Base-by-base conservation (phyloP, 2,329 filamentous ascomycete species). In the Pseudovirgaria hyperparasitica region DNA sequence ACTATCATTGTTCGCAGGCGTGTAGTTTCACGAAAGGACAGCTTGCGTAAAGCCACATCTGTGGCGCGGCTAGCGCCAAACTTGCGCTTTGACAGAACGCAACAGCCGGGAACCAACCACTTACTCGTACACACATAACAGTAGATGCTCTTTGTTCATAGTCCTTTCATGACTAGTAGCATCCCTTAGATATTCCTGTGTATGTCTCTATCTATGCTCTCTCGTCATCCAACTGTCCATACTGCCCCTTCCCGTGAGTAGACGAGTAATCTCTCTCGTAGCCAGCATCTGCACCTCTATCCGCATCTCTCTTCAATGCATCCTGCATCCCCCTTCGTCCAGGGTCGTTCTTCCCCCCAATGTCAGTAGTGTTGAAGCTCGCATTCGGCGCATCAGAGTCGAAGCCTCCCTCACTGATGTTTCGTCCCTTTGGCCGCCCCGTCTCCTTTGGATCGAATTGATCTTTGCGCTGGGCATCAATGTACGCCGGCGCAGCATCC, bases 321-420 rank as follows among this genome's bases (percentile, higher is more conserved):
- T 52, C 42, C 11, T 39, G 28, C 45, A 64, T 45, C 5, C 67
- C 69, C 11, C 50, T 39, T 16, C 69, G 52, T 3, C 60, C 62
- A 3, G 72, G 70, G 38, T 76, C 71, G 21, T 70, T 57, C 35
- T 62, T 48, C 3, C 56, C 55, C 3, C 70, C 70, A 33, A 74
- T 64, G 14, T 69, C 62, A 2, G 33, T 39, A 9, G 52, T 48
- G 14, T 43, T 60, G 44, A 62, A 71, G 39, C 62, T 67, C 18
- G 59, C 62, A 32, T 69, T 70, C 13, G 54, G 52, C 6, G 46
- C 48, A 22, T 54, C 45, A 16, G 46, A 40, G 15, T 55, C 48
- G 31, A 63, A 60, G 1, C 53, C 60, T 14, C 60, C 62, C 35
- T 70, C 65, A 1, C 41, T 58, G 27, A 71, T 36, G 38, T 69